These are phyloP conservation scores for Theileria sp. DNA, from an alignment of 169 alveolate genomes.

Conservation along the genomic window DNA sequence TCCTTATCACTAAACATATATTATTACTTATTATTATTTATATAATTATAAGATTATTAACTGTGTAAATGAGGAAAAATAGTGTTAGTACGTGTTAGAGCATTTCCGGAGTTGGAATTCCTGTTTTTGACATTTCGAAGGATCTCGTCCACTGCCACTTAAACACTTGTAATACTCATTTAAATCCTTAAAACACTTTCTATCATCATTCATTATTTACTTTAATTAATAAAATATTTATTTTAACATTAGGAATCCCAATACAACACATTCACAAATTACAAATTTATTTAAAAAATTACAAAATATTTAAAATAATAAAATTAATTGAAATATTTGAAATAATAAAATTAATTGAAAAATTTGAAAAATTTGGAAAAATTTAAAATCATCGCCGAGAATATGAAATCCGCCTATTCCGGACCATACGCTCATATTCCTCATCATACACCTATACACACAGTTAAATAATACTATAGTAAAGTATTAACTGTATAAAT, in stretches of 20 bases:
- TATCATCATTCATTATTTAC: conserved; percentile 14
- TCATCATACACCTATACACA: conserved; percentile 66
- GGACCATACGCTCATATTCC: conserved; percentile 53
- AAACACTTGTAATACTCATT: conserved; percentile 53
- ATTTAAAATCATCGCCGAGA: background rate
- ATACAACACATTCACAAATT: background rate
- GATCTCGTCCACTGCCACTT: conserved; percentile 49
- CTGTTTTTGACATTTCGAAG: conserved; percentile 52
- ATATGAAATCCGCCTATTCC: background rate
- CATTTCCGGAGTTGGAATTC: conserved; percentile 51
- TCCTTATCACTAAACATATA: conserved; percentile 47
- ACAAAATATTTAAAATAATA: too few species aligned
- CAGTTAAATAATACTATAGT: too few species aligned
- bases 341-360: too few species aligned
- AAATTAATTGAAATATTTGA: too few species aligned
- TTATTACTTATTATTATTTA: too few species aligned
- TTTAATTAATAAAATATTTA: background rate
- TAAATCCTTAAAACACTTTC: conserved; percentile 48
- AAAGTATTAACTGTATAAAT: too few species aligned
- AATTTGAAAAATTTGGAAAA: too few species aligned
- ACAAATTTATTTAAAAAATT: background rate
- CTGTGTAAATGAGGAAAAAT: conserved; percentile 9
- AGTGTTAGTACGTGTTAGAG: conserved; percentile 29
- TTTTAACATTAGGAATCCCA: background rate
- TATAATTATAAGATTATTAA: background rate